phyloP scores from a whole-genome alignment of 352 stramenopile genomes.

The Globisporangium viniferum region DNA sequence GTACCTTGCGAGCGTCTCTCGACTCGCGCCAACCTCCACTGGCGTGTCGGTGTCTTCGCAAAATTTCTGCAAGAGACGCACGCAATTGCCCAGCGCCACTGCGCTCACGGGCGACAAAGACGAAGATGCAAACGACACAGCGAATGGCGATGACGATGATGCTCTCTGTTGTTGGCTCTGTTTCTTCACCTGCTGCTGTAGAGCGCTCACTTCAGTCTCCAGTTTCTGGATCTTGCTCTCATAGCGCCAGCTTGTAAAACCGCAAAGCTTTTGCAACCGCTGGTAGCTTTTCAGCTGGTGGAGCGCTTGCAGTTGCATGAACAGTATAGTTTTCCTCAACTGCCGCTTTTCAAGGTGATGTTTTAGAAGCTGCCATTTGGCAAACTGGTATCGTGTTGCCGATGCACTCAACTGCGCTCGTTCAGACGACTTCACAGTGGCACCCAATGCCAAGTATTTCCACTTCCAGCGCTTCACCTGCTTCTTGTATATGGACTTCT shows the following conservation, averaged over 20 bases:
- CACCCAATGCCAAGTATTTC: conserved; percentile 27
- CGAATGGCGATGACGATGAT: neutral
- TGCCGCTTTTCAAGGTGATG: conserved; percentile 18
- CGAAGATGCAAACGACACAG: neutral
- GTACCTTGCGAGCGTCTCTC: conserved; percentile 21
- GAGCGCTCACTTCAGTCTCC: conserved; percentile 5
- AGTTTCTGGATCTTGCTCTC: conserved; percentile 22
- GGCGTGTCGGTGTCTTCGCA: conserved; percentile 27
- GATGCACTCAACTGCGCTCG: neutral
- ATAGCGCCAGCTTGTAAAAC: conserved; percentile 6
- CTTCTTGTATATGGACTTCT: conserved; percentile 2
- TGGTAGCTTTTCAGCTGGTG: neutral
- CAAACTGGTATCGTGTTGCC: neutral
- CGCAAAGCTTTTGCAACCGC: neutral
- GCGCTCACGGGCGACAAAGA: conserved; percentile 24
- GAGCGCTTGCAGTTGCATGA: conserved; percentile 12
- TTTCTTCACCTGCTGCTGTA: neutral
- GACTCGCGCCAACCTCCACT: conserved; percentile 14
- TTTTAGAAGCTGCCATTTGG: conserved; percentile 22
- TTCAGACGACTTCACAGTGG: conserved; percentile 1
- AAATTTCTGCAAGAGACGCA: conserved; percentile 41
- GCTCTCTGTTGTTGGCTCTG: neutral
- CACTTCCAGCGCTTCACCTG: conserved; percentile 27
- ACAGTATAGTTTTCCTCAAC: conserved; percentile 13
- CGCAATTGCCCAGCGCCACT: conserved; percentile 41